A percentile compares a stretch with the other conserved stretches of the same genome.
These are phyloP conservation scores for Pyrus hybrid DNA, from an alignment of 331 rosid genomes.

Conservation along the genomic window DNA sequence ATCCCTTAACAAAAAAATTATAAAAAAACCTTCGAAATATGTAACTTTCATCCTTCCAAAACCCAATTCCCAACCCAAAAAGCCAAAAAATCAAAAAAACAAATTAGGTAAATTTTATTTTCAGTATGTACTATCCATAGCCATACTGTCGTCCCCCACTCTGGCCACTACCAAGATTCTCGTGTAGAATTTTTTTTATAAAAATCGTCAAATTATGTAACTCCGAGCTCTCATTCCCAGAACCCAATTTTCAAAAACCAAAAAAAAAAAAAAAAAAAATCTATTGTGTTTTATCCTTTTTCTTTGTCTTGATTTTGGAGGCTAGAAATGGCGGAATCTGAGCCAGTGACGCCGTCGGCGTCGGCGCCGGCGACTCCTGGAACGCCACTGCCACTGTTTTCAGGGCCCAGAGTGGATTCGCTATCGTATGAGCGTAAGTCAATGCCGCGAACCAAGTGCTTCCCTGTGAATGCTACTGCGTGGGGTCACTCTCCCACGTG, in stretches of 20 bases:
- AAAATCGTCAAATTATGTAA: slow-evolving; percentile 55
- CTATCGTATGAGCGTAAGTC: slow-evolving; percentile 60
- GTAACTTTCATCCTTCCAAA: slow-evolving; percentile 12
- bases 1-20: slow-evolving; percentile 27
- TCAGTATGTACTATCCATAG: not conserved
- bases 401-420: slow-evolving; percentile 63
- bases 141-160: not conserved
- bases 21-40: slow-evolving; percentile 27
- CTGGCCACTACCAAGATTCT: slow-evolving; percentile 11
- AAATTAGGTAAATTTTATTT: not conserved
- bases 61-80: not conserved
- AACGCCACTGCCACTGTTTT: slow-evolving; percentile 74
- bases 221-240: not conserved
- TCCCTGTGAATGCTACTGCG: slow-evolving; percentile 45
- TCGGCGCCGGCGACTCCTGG: slow-evolving; percentile 83
- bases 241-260: not conserved
- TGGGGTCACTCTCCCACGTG: slow-evolving; percentile 54
- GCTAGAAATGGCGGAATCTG: slow-evolving; percentile 47
- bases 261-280: slow-evolving; percentile 1
- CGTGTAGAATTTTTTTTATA: slow-evolving; percentile 17
- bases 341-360: slow-evolving; percentile 46
- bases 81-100: not conserved
- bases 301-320: not conserved
- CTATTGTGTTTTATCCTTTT: not conserved
- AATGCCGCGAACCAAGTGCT: slow-evolving; percentile 62